These are phyloP conservation scores for Cordyceps cicadae DNA, from an alignment of 2,329 filamentous ascomycete species.

Conservation along the genomic window DNA sequence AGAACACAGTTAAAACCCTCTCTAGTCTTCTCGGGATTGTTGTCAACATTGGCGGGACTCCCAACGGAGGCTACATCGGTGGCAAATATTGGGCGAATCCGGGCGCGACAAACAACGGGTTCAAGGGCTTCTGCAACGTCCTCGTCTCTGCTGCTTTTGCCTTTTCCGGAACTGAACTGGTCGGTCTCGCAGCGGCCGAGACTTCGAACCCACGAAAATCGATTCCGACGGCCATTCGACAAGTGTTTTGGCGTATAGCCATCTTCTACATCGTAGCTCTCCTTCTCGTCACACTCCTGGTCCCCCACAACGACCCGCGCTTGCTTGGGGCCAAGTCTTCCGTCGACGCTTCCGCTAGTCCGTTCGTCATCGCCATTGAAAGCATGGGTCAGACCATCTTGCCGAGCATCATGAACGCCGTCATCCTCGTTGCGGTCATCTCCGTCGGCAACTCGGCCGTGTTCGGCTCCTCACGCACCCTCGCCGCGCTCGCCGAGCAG, in stretches of 20 bases:
- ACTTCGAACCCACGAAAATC: slow-evolving; percentile 57
- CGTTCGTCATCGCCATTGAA: slow-evolving; percentile 40
- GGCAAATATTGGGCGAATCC: slow-evolving; percentile 33
- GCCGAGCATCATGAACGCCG: slow-evolving; percentile 42
- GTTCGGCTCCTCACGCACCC: slow-evolving; percentile 45
- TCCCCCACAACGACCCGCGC: slow-evolving; percentile 29
- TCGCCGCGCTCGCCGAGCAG: slow-evolving; percentile 42
- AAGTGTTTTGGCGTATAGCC: slow-evolving; percentile 47
- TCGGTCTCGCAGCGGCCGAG: slow-evolving; percentile 60
- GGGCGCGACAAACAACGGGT: slow-evolving; percentile 54
- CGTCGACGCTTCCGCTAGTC: slow-evolving; percentile 31
- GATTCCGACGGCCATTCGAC: slow-evolving; percentile 68
- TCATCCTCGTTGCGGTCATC: slow-evolving; percentile 42
- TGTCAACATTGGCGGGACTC: slow-evolving; percentile 46
- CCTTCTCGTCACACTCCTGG: slow-evolving; percentile 36
- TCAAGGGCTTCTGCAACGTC: slow-evolving; percentile 58
- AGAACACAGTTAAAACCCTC: background rate
- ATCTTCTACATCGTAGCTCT: slow-evolving; percentile 38
- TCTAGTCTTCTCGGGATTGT: slow-evolving; percentile 39
- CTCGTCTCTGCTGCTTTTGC: slow-evolving; percentile 63
- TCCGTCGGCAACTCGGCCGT: slow-evolving; percentile 45
- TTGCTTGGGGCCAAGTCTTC: slow-evolving; percentile 28
- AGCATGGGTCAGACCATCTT: slow-evolving; percentile 37
- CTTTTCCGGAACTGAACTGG: slow-evolving; percentile 58
- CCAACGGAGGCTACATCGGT: slow-evolving; percentile 35